phyloP scores from a whole-genome alignment of 176 grass and related monocot genomes.

The Ampelocalamus luodianensis region DNA sequence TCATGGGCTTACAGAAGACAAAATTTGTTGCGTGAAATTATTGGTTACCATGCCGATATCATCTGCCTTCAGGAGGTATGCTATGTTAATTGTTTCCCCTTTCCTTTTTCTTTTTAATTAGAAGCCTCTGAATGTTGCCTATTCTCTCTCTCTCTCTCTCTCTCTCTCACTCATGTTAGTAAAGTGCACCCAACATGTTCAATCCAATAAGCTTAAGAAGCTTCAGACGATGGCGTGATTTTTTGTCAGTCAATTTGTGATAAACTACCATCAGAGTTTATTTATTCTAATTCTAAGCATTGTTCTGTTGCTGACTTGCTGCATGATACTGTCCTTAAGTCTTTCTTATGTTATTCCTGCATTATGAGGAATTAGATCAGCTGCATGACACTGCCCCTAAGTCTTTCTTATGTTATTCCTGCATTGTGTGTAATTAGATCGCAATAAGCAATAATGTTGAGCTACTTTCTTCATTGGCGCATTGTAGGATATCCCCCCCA shows the following conservation, averaged over 20 bases:
- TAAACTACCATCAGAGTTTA: background rate
- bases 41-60: conserved; percentile 89
- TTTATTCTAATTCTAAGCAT: background rate
- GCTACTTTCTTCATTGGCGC: background rate
- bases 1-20: conserved; percentile 91
- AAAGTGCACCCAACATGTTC: background rate
- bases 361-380: background rate
- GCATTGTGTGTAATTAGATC: background rate
- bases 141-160: background rate
- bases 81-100: background rate
- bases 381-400: background rate
- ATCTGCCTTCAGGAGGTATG: conserved; percentile 94
- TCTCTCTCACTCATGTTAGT: background rate
- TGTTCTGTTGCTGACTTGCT: background rate
- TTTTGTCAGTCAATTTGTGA: background rate
- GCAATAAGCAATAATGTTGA: background rate
- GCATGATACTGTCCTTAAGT: background rate
- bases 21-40: conserved; percentile 87
- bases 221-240: background rate
- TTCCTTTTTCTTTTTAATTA: background rate
- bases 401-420: background rate
- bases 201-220: background rate
- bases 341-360: background rate
- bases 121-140: background rate
- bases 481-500: background rate